Evolutionary conservation across 306 rosid species (phyloP), one percentile per base, ranked within the genome.

Genomic region (Albizia julibrissin): DNA sequence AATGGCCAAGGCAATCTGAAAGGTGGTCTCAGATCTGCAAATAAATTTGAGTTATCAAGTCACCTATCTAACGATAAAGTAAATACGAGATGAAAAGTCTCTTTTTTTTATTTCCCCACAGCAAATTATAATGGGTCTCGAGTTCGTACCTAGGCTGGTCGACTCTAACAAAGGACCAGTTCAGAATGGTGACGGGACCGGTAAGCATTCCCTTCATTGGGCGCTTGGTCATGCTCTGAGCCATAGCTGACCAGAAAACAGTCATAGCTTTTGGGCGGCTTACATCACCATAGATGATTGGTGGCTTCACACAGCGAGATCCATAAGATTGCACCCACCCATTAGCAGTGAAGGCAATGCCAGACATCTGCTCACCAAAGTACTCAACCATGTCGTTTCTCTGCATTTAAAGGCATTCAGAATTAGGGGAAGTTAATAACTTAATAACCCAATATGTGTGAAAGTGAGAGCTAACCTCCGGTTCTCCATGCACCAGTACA

Each of bases 161-260:
- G 84, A 90, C 90, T 22, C 98, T 77, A 22, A 93, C 97, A 72
- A 93, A 93, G 39, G 97, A 93, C 97, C 97, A 93, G 89, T 93
- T 93, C 80, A 93, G 97, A 85, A 93, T 93, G 86, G 98, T 93
- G 43, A 93, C 98, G 3, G 98, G 98, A 77, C 98, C 98, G 0
- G 98, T 93, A 81, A 93, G 98, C 98, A 93, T 93, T 83, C 97
- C 98, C 91, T 93, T 93, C 98, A 93, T 93, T 79, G 97, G 96
- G 74, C 94, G 91, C 70, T 87, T 86, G 9, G 97, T 94, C 92
- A 90, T 85, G 80, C 92, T 85, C 76, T 94, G 98, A 79, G 97
- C 98, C 19, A 66, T 37, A 3, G 97, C 88, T 75, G 97, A 94
- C 98, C 97, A 94, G 86, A 92, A 90, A 69, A 94, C 97, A 0